These are phyloP conservation scores for Pulveroboletus sp. DNA, from an alignment of 768 basidiomycete species.

Conservation along the genomic window DNA sequence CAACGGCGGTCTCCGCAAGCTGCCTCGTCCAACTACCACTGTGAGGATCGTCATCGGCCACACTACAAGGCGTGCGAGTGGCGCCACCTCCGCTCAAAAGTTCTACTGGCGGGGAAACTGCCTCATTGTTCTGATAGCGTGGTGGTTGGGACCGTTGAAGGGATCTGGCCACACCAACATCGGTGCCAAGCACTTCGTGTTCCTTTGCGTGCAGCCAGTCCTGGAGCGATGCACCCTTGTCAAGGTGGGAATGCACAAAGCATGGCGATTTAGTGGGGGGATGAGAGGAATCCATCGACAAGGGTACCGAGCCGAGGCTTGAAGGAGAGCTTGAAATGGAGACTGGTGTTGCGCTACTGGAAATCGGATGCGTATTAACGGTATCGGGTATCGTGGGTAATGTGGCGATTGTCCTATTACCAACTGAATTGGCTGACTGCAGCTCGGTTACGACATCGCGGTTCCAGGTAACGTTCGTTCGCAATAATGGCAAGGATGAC, in stretches of 20 bases:
- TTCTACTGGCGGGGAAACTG: constrained; percentile 9
- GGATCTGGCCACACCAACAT: constrained; percentile 49
- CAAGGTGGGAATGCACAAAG: constrained; percentile 89
- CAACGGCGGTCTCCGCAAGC: constrained; percentile 93
- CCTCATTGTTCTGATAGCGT: constrained; percentile 7
- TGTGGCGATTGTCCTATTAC: constrained; percentile 18
- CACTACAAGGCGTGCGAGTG: constrained; percentile 20
- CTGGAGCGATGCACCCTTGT: constrained; percentile 71
- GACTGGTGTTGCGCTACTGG: constrained; percentile 9
- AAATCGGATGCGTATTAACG: constrained; percentile 13
- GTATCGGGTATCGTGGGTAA: constrained; percentile 18
- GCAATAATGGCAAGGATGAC: constrained; percentile 25
- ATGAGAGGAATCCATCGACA: constrained; percentile 23
- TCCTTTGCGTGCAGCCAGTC: constrained; percentile 59
- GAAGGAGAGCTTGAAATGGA: constrained; percentile 29
- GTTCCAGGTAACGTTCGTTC: constrained; percentile 33
- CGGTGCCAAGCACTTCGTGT: constrained; percentile 22
- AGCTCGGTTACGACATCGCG: constrained; percentile 35
- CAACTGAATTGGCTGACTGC: constrained; percentile 19
- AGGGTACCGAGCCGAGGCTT: constrained; percentile 23
- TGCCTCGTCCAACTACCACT: constrained; percentile 82
- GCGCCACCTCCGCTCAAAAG: constrained; percentile 15
- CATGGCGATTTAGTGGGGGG: constrained; percentile 62
- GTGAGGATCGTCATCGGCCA: constrained; percentile 67
- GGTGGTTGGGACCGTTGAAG: constrained; percentile 32